Evolutionary conservation across 345 rosid species (phyloP).

Genomic region (Trapa bicornis): DNA sequence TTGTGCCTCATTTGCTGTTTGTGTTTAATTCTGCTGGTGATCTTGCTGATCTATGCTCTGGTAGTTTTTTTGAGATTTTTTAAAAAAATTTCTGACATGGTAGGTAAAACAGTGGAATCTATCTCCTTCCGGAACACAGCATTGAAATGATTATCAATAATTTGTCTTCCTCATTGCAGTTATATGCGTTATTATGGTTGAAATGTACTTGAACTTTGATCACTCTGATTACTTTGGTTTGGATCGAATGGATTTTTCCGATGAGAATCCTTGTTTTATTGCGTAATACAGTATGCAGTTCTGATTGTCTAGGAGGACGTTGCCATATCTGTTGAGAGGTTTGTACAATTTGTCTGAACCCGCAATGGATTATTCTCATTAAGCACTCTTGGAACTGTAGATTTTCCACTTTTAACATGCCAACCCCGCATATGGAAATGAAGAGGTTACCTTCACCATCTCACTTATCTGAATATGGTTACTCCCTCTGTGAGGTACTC

Average conservation of each 20-base stretch:
- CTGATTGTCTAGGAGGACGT: background rate
- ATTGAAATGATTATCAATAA: background rate
- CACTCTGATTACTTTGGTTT: background rate
- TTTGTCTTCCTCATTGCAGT: background rate
- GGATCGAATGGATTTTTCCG: background rate
- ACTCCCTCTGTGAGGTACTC: conserved; percentile 20
- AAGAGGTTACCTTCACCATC: conserved; percentile 19
- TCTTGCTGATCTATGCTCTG: conserved; percentile 8
- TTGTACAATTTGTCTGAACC: background rate
- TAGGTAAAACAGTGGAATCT: conserved; percentile 4
- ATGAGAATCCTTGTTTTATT: background rate
- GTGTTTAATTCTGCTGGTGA: background rate
- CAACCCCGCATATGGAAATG: conserved; percentile 20
- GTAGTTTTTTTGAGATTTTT: background rate
- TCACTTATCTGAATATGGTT: conserved; percentile 14
- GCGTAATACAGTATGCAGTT: background rate
- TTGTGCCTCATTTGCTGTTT: background rate
- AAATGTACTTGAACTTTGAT: background rate
- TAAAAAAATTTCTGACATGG: background rate
- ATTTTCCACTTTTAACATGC: conserved; percentile 13
- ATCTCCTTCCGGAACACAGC: background rate
- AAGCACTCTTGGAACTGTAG: background rate
- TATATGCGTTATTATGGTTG: background rate
- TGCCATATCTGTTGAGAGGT: background rate
- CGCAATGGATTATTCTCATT: conserved; percentile 3